Conservation (phyloP, 2,329 filamentous ascomycete species). For the Cephalotrichum gorgonifer region DNA sequence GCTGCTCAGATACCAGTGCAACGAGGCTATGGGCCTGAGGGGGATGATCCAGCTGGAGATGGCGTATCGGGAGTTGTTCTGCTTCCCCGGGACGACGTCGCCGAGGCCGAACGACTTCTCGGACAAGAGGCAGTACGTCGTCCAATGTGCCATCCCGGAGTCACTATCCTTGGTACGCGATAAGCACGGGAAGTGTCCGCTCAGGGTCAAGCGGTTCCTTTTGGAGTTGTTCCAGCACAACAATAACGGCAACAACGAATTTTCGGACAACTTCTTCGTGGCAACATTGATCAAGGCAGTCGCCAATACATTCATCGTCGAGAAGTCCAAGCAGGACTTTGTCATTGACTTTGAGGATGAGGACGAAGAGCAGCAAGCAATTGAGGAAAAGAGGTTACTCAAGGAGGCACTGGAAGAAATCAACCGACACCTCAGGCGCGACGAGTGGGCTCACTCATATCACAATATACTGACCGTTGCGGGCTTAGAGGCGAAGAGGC, state of each 20-base stretch:
- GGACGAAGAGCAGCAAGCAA: conserved; percentile 27
- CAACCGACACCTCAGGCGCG: conserved; percentile 55
- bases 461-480: conserved; percentile 58
- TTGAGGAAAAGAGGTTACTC: conserved; percentile 36
- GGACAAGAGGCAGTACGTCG: conserved; percentile 73
- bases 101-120: conserved; percentile 85
- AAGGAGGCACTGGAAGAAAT: conserved; percentile 50
- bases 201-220: conserved; percentile 71
- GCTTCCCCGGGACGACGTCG: conserved; percentile 65
- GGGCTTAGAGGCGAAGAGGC: conserved; percentile 49
- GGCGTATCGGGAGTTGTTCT: conserved; percentile 82
- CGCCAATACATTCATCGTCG: conserved; percentile 46
- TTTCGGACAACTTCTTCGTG: conserved; percentile 84
- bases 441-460: conserved; percentile 59
- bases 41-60: conserved; percentile 77
- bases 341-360: conserved; percentile 33
- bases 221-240: conserved; percentile 87
- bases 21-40: conserved; percentile 57
- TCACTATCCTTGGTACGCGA: conserved; percentile 74
- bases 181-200: conserved; percentile 60
- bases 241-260: conserved; percentile 83
- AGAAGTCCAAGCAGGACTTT: conserved; percentile 29
- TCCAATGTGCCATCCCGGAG: conserved; percentile 73
- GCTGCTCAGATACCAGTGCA: conserved; percentile 65
- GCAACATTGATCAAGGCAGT: conserved; percentile 61